Percentiles rank a stretch among this genome's conserved stretches.
Conservation (phyloP, 768 basidiomycete species). For the Pilatotrama ljubarskyi region DNA sequence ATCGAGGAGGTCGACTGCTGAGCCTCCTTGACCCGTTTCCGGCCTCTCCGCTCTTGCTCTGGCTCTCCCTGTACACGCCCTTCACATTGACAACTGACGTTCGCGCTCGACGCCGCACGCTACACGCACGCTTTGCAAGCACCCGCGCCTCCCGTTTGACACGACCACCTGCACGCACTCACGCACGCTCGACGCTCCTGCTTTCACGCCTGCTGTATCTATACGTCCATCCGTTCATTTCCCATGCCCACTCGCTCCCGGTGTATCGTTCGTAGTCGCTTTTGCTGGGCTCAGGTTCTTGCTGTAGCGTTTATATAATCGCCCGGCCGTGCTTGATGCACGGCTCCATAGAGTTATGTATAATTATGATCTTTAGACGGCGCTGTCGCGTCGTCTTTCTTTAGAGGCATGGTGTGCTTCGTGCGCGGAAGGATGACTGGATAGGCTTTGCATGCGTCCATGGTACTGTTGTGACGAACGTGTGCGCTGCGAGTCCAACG, state of each 20-base stretch:
- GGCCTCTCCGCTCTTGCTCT: not conserved
- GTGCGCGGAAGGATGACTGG: too few species aligned
- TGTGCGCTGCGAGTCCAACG: too few species aligned
- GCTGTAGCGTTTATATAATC: constrained; percentile 19
- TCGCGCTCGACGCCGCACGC: constrained; percentile 9
- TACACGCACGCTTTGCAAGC: constrained; percentile 13
- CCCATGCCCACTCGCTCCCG: constrained; percentile 1
- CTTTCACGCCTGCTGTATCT: constrained; percentile 20
- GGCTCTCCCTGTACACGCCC: not conserved
- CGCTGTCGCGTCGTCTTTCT: too few species aligned
- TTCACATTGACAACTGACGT: not conserved
- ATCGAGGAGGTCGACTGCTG: constrained; percentile 25
- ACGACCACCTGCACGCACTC: constrained; percentile 1
- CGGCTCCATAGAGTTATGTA: constrained; percentile 14
- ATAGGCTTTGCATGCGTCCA: too few species aligned
- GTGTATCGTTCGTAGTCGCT: constrained; percentile 2
- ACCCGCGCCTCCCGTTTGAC: constrained; percentile 9
- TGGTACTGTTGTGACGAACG: too few species aligned
- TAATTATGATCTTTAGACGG: not conserved
- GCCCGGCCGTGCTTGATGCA: constrained; percentile 21
- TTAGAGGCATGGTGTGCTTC: too few species aligned
- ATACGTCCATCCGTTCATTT: constrained; percentile 6
- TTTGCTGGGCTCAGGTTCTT: constrained; percentile 1
- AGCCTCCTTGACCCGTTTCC: not conserved
- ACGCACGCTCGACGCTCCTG: constrained; percentile 14